Evolutionary conservation across 805 yeast species (phyloP), one percentile per base, ranked within the genome.

Genomic region (Citeromyces matritensis): DNA sequence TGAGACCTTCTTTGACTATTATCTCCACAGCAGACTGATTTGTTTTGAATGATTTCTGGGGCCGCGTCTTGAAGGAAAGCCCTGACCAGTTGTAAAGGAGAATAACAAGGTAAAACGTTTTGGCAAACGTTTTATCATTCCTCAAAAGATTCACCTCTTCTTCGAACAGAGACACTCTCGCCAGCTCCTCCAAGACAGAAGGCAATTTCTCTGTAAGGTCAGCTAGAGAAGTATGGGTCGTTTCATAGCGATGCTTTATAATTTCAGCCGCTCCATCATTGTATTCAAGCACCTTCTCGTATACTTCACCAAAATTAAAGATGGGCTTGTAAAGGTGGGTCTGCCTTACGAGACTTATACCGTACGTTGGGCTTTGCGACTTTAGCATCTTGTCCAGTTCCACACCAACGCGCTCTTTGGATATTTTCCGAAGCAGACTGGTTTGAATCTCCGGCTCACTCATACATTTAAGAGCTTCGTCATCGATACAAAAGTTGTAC

Each of bases 351-450:
- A 80, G 49, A 14, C 60, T 50, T 35, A 85, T 51, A 0, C 91
- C 95, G 37, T 69, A 63, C 0, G 61, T 50, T 0, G 86, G 81
- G 42, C 75, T 63, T 6, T 55, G 45, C 5, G 85, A 70, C n/a
- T 53, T 51, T n/a, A 88, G 55, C 26, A 78, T 78, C 50, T 91
- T 91, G 29, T 65, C 74, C 30, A 86, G 51, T 46, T 91, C 98
- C 5, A 70, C 73, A 3, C 95, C 96, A 11, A 91, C 73, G 39
- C 98, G 63, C 50, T 91, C 98, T 33, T 91, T 63, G 35, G 94
- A 81, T 30, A 91, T 85, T 44, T 91, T 91, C 19, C 65, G 61
- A 12, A 62, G 50, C 30, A 91, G 60, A 2, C 81, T 74, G 0
- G 47, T 38, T 39, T 69, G 72, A 32, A 88, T 72, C 6, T 61